Evolutionary conservation across 495 filamentous ascomycete genomes (phyloP).

Genomic region (Xylaria telfairii): DNA sequence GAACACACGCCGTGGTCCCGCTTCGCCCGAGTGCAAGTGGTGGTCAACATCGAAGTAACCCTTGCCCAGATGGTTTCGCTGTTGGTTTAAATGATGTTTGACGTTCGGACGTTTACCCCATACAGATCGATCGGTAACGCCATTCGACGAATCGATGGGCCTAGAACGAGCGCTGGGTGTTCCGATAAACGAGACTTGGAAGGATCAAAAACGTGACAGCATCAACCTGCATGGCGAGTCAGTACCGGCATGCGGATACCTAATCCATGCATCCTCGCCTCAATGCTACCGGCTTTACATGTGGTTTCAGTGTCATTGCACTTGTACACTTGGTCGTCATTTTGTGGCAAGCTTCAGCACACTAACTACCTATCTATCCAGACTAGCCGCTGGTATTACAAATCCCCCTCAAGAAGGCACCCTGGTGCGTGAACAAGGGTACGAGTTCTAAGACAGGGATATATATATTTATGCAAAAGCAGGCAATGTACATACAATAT

Average conservation of each 20-base stretch:
- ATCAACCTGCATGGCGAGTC: background rate
- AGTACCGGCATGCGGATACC: background rate
- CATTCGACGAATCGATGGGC: too few relatives aligned
- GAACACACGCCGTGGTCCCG: background rate
- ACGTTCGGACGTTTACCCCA: background rate
- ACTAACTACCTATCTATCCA: too few relatives aligned
- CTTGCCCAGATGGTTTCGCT: background rate
- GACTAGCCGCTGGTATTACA: background rate
- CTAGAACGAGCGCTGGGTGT: background rate
- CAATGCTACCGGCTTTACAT: background rate
- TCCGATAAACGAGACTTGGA: background rate
- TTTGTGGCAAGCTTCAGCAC: too few relatives aligned
- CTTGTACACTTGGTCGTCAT: too few relatives aligned
- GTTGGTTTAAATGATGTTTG: background rate
- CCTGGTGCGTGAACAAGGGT: background rate
- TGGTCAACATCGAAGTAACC: background rate
- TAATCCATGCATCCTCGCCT: background rate
- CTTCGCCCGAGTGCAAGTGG: background rate
- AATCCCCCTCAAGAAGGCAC: background rate
- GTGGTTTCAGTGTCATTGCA: background rate
- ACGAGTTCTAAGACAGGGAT: background rate
- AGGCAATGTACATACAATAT: background rate
- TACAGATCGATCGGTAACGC: background rate
- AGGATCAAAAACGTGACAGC: background rate
- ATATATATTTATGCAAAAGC: background rate